phyloP scores from a whole-genome alignment of 2,329 filamentous ascomycete species.

The Monosporascus sp. region DNA sequence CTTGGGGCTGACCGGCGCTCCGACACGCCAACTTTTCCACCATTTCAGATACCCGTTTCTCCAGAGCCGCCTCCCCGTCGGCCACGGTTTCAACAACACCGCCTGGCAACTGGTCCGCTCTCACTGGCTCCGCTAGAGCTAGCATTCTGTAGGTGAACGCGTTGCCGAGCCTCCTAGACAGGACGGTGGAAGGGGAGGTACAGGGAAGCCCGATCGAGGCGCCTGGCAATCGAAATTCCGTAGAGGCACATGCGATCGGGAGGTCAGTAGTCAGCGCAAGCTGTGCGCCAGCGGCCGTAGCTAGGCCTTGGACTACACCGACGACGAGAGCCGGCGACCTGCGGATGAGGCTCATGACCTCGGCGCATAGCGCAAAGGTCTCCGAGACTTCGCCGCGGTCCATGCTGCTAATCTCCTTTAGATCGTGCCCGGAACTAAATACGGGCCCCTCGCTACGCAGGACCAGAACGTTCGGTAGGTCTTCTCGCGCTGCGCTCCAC shows the following conservation, averaged over 20 bases:
- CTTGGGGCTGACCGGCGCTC: constrained; percentile 23
- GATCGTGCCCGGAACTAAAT: constrained; percentile 29
- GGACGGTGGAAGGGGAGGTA: constrained; percentile 23
- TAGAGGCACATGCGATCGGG: constrained; percentile 17
- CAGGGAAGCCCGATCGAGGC: constrained; percentile 26
- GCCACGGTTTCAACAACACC: constrained; percentile 22
- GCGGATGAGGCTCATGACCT: constrained; percentile 28
- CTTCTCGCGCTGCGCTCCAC: constrained; percentile 17
- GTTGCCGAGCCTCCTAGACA: constrained; percentile 19
- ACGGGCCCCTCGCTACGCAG: constrained; percentile 24
- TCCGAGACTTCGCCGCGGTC: constrained; percentile 5
- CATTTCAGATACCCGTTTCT: constrained; percentile 19
- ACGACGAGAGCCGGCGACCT: constrained; percentile 26
- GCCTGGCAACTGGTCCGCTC: constrained; percentile 15
- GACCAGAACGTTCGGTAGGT: constrained; percentile 26
- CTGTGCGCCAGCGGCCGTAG: constrained; percentile 28
- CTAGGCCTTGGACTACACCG: constrained; percentile 25
- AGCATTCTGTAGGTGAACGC: constrained; percentile 24
- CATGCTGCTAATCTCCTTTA: constrained; percentile 18
- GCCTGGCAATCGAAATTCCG: constrained; percentile 24
- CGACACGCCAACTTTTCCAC: constrained; percentile 14
- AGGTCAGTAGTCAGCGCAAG: constrained; percentile 28
- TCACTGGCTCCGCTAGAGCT: constrained; percentile 22
- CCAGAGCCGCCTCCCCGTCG: constrained; percentile 13
- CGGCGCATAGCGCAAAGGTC: constrained; percentile 25